phyloP scores from a whole-genome alignment of 2,329 filamentous ascomycete species.

The Cryoendolithus antarcticus region DNA sequence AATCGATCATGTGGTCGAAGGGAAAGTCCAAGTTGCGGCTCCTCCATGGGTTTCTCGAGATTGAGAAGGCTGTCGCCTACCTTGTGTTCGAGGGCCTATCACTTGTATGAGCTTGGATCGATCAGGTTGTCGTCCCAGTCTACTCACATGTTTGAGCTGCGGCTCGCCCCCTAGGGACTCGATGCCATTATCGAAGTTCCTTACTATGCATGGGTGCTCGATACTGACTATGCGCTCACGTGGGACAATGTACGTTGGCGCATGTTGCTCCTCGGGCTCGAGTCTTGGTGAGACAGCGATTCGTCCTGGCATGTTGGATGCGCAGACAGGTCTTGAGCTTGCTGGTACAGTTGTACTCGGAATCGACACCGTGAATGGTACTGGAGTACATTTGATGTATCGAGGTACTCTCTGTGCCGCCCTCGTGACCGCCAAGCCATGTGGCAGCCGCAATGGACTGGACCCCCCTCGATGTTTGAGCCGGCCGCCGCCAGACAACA shows the following conservation, averaged over 20 bases:
- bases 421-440: too few relatives aligned
- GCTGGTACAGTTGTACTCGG: too few relatives aligned
- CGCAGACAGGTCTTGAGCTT: too few relatives aligned
- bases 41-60: slow-evolving; percentile 26
- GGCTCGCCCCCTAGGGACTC: slow-evolving; percentile 47
- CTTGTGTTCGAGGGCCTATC: slow-evolving; percentile 20
- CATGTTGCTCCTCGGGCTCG: neutral
- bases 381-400: too few relatives aligned
- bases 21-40: slow-evolving; percentile 51
- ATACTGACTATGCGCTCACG: slow-evolving; percentile 44
- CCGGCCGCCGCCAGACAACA: too few relatives aligned
- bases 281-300: neutral
- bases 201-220: slow-evolving; percentile 56
- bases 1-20: slow-evolving; percentile 69
- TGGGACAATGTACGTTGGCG: slow-evolving; percentile 32
- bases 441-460: too few relatives aligned
- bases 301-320: neutral
- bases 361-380: too few relatives aligned
- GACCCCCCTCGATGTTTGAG: too few relatives aligned
- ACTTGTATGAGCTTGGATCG: neutral
- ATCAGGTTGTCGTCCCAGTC: neutral
- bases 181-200: slow-evolving; percentile 51
- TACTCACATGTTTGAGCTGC: slow-evolving; percentile 41
- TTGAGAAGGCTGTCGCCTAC: slow-evolving; percentile 18
- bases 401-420: too few relatives aligned